Evolutionary conservation across 768 basidiomycete genomes (phyloP), one percentile per base, ranked within the genome.

Genomic region (Sistotremastrum niveocremeum): DNA sequence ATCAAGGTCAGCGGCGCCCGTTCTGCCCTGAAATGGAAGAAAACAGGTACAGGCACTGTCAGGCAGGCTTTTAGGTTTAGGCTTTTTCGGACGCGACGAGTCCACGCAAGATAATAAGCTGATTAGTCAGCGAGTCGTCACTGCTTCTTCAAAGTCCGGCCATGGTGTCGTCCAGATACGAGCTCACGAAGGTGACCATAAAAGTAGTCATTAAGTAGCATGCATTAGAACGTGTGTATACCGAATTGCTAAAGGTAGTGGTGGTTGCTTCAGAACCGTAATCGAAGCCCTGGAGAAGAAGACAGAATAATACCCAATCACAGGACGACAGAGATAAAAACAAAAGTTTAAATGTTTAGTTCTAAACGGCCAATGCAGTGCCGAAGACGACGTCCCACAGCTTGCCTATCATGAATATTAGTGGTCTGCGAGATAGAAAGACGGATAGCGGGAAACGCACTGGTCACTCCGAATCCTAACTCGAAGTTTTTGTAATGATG

Each of bases 401-500:
- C 68, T 94, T 97, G 67, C 81, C 81, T 84, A 37, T 5, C 20
- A 48, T 46, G 10, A 39, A 34, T 6, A 45, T 3, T 45, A 11
- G 34, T 42, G 38, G 36, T 37, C 7, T 9, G 44, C 39, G 31
- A 46, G 38, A 37, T 6, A 38, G 28, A 12, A 36, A 28, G 2
- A 34, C 42, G 50, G 30, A 52, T 20, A 20, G 20, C 20, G 20
- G 20, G 36, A 35, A 9, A 65, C 77, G 44, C 56, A 84, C 86
- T 90, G 5, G 93, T 97, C 7, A 98, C 93, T 33, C 94, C 93
- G 58, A 93, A 98, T 11, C 91, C 93, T 39, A 98, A 82, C 58
- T 95, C 90, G 60, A 89, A 94, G 68, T 95, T 94, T 66, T 95
- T 95, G 71, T 94, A 95, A 62, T 97, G 94, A 58, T 97, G 93